Base-by-base conservation (phyloP, 208 protist species). In the Acanthamoeba triangularis region DNA sequence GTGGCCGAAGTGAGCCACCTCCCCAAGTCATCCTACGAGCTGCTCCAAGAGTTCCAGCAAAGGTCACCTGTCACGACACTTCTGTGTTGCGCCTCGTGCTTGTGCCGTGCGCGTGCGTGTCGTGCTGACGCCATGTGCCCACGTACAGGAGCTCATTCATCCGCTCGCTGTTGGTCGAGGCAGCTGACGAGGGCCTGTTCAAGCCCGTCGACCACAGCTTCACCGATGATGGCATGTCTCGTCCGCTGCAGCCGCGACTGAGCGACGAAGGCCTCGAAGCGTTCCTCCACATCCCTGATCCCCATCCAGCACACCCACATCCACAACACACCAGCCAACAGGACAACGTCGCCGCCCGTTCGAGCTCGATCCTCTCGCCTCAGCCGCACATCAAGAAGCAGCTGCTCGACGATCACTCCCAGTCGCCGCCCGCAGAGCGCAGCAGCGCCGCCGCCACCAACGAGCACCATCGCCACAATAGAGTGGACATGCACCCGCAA, bases 11-110 rank as follows among this genome's bases (percentile, higher is more conserved):
- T 10, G 28, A 63, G 47, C 30, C 72, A 47, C 37, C 49, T 63
- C 44, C 2, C 78, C 49, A 87, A 61, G 33, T 33, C 78, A 3
- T 87, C 78, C 28, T 61, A 63, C 33, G 78, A 87, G 33, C 78
- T 87, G 41, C 47, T 87, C 6, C 78, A 87, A 23, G 78, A 87
- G 78, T 61, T 87, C 33, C 41, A 61, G 49, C 78, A 87, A 37
- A 87, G 78, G 78, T 87, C 18, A 23, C 6, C 49, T 54, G 47
- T 0, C 30, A 52, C 37, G 23, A 1, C 20, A 6, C 6, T 1
- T 54, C 13, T 54, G 49, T 18, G 49, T 54, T 54, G 37, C 37
- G 59, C 28, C 63, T 35, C 2, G 23, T 69, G 23, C 20, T 25
- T 20, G 63, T 18, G n/a, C n/a, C n/a, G n/a, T 69, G n/a, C 20